Evolutionary conservation across 768 basidiomycete species (phyloP), one percentile per base, ranked within the genome.

Genomic region (Suillus spraguei): DNA sequence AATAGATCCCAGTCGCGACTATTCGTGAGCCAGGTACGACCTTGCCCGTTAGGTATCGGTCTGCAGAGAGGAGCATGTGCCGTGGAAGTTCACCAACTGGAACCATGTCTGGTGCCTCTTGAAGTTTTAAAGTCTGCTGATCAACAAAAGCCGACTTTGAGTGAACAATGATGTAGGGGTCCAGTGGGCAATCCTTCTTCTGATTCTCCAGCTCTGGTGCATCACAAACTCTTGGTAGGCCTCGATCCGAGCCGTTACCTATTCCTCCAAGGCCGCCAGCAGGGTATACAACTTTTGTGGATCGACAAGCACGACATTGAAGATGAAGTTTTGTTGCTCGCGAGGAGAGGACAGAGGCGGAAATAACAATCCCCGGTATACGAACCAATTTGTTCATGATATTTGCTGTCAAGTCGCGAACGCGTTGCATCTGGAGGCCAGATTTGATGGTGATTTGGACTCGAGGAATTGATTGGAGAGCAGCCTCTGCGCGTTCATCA

Each of bases 61-160:
- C 97, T 5, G 87, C 88, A 35, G 93, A 96, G 32, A 99, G 81
- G 59, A 97, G 83, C 84, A 99, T 95, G 73, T 99, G 97, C 56
- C 96, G 80, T 10, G 97, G 97, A 47, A 99, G 81, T 72, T 99
- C 97, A 83, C 97, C 97, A 32, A 99, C 96, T 0, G 97, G 97
- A 1, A 99, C 97, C 94, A 98, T 97, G 75, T 99, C 97, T 0
- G 97, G 97, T 20, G 97, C 96, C 76, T 99, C 97, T 76, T 99
- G 97, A 14, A 99, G 85, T 74, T 99, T 99, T 69, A 99, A 83
- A 13, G 87, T 92, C 77, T 99, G 97, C 68, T 97, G 95, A 72
- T 99, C 97, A 9, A 95, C 90, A 72, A 99, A 99, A 7, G 86
- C 82, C 38, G 94, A 99, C 77, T 94, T 93, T 42, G 94, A 90